phyloP scores from a whole-genome alignment of 805 yeast genomes.

The Lipomyces chichibuensis region DNA sequence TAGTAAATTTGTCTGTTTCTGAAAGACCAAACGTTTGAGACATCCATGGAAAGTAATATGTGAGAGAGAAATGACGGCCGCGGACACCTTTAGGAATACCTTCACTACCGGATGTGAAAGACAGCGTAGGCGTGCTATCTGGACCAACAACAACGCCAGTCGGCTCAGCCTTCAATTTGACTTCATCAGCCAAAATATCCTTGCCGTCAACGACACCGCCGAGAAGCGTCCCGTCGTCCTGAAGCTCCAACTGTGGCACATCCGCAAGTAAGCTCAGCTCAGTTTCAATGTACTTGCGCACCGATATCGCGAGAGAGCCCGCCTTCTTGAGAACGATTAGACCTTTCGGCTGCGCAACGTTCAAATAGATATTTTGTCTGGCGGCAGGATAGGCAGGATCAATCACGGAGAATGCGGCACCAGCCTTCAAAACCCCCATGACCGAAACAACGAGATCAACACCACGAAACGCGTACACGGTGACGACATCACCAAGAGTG shows the following conservation, averaged over 20 bases:
- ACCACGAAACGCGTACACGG: constrained; percentile 97
- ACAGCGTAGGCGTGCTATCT: constrained; percentile 93
- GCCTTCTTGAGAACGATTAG: constrained; percentile 89
- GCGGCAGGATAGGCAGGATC: constrained; percentile 99
- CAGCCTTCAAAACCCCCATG: constrained; percentile 97
- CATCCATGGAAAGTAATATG: constrained; percentile 99
- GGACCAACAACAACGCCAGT: constrained; percentile 96
- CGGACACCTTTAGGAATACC: constrained; percentile 98
- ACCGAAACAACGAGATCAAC: constrained; percentile 96
- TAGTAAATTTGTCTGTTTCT: constrained; percentile 85
- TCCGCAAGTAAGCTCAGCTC: constrained; percentile 74
- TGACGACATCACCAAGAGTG: constrained; percentile 88
- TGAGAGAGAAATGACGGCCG: constrained; percentile 95
- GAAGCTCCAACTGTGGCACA: constrained; percentile 76
- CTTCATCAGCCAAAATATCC: constrained; percentile 58
- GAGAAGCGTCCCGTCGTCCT: constrained; percentile 68
- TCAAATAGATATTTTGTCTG: constrained; percentile 88
- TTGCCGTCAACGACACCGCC: constrained; percentile 51
- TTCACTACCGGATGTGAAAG: constrained; percentile 97
- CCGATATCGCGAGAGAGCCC: constrained; percentile 75
- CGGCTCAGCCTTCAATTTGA: constrained; percentile 53
- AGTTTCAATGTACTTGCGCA: constrained; percentile 71
- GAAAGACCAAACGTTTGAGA: constrained; percentile 76
- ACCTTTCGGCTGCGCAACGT: constrained; percentile 92
- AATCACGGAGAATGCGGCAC: constrained; percentile 97